Conservation (phyloP, 2,329 filamentous ascomycete genomes). For the Pseudocercospora crystallina region DNA sequence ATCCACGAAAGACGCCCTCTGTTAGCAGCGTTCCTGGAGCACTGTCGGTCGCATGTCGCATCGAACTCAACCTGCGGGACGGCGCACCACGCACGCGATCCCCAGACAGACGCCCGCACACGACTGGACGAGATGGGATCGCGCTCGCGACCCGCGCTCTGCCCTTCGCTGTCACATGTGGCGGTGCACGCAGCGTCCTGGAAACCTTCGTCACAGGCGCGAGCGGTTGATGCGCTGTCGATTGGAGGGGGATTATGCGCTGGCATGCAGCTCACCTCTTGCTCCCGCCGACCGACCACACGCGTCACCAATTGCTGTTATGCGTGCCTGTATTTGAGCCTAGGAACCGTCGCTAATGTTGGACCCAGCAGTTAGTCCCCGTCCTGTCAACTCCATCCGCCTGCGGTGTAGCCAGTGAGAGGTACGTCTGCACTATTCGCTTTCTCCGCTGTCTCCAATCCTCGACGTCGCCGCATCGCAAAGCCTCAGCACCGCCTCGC, state of each 20-base stretch:
- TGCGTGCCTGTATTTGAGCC: conserved; percentile 18
- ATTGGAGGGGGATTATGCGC: conserved; percentile 26
- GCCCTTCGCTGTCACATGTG: conserved; percentile 21
- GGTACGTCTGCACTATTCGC: conserved; percentile 15
- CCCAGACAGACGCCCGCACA: not conserved
- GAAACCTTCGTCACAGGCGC: conserved; percentile 20
- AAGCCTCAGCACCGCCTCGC: conserved; percentile 18
- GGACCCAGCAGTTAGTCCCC: conserved; percentile 26
- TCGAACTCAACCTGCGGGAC: too few relatives aligned
- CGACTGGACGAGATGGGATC: conserved; percentile 5
- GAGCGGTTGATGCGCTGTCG: conserved; percentile 25
- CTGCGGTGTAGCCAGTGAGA: conserved; percentile 23
- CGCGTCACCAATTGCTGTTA: conserved; percentile 28
- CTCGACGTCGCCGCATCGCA: conserved; percentile 13
- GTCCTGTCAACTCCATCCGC: conserved; percentile 18
- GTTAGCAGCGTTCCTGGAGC: too few relatives aligned
- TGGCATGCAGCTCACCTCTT: conserved; percentile 28
- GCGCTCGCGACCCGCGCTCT: not conserved
- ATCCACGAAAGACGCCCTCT: too few relatives aligned
- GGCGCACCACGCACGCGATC: too few relatives aligned
- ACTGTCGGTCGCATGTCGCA: too few relatives aligned
- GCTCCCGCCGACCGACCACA: conserved; percentile 19
- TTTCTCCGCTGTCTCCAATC: conserved; percentile 9
- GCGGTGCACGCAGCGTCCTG: conserved; percentile 16
- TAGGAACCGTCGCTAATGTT: conserved; percentile 29